Base-by-base conservation (phyloP, 371 early-diverging fungal species). In the Syncephalis plumigaleata region DNA sequence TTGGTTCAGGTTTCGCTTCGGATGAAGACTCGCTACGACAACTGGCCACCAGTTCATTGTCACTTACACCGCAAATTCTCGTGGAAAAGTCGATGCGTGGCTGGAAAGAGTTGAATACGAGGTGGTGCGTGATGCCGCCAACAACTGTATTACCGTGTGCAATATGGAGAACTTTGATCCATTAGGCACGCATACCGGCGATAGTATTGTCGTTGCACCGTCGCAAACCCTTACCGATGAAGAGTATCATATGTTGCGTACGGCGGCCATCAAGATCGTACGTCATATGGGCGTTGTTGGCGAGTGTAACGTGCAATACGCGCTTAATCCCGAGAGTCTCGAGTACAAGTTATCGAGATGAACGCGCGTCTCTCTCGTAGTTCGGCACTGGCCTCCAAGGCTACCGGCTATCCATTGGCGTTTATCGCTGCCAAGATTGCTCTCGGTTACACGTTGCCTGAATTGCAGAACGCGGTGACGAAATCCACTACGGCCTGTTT, bases 101-200 rank as follows among this genome's bases (percentile, higher is more conserved):
- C 16, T 94, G 95, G 92, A 91, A 94, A 64, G 94, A 63, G 75
- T 94, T 48, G 95, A 94, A 63, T 94, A 94, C 60, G 95, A 94
- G 64, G 92, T 94, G n/a, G 91, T 94, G 36, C 83, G 95, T 58
- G 95, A 94, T 66, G 73, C 81, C 46, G 71, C 75, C 44, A 77
- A 94, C 68, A 94, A 94, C 71, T 94, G 95, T 66, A 87, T 94
- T 53, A 91, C 94, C 22, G 89, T 94, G 44, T 94, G 94, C 68
- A 94, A 94, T 75, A 94, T 91, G 92, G 92, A 94, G 63, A 94
- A 94, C 81, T 91, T 94, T 72, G 94, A 94, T 59, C 94, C 94
- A 18, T 76, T 87, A 9, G 87, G 91, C 40, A 86, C 84, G 49
- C 94, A 94, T 65, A 94, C 94, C 4, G 94, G 94, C 51, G 94